Percentiles rank a stretch among this genome's conserved stretches.
Conservation (phyloP, 352 stramenopile species). For the Blastocystis sp. region DNA sequence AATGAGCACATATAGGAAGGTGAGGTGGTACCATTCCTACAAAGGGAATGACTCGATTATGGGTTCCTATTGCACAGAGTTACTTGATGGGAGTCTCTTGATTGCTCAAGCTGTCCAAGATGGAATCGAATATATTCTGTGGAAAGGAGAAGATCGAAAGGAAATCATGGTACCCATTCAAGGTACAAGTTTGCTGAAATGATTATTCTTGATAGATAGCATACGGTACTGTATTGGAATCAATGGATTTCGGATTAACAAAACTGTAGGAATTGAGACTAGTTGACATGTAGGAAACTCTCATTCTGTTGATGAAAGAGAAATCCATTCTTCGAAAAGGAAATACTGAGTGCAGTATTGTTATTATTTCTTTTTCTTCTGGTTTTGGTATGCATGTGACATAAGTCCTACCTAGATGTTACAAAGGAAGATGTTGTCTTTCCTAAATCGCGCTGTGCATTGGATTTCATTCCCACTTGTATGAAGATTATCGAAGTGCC, state of each 20-base stretch:
- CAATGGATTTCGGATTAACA: background rate
- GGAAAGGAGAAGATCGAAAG: background rate
- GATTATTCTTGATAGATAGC: background rate
- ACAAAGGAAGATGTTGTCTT: slow-evolving; percentile 5
- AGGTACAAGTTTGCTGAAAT: background rate
- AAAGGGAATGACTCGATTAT: background rate
- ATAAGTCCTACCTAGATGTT: background rate
- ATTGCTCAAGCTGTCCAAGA: background rate
- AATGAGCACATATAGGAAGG: background rate
- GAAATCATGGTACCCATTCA: background rate
- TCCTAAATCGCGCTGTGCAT: background rate
- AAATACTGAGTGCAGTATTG: background rate
- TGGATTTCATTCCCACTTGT: slow-evolving; percentile 16
- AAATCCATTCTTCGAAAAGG: background rate
- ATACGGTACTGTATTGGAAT: slow-evolving; percentile 40
- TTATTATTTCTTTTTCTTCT: background rate
- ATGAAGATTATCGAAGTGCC: slow-evolving; percentile 25
- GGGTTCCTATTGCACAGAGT: slow-evolving; percentile 8
- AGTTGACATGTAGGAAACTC: background rate
- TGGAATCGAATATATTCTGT: slow-evolving; percentile 26
- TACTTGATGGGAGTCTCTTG: slow-evolving; percentile 14
- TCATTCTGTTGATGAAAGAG: slow-evolving; percentile 49
- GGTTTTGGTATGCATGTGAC: background rate
- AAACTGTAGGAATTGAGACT: background rate
- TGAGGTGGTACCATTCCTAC: slow-evolving; percentile 53